These are phyloP conservation scores for Scheffersomyces illinoinensis DNA, from an alignment of 1,139 yeast genomes.

Conservation along the genomic window DNA sequence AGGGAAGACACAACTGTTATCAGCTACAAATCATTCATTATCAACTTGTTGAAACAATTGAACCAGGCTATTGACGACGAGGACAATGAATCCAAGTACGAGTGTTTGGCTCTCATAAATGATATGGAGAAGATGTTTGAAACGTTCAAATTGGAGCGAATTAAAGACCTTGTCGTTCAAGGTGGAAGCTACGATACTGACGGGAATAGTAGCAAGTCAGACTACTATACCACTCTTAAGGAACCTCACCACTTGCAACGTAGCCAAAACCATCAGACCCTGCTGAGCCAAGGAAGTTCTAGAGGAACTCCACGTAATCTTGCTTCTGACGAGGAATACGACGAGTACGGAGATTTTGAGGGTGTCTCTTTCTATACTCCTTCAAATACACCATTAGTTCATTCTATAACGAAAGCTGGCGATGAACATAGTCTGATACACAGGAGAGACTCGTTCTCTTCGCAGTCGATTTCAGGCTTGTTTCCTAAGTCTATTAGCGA, in stretches of 20 bases:
- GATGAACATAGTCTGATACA: constrained; percentile 4
- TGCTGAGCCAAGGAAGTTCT: not conserved
- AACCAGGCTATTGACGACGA: constrained; percentile 49
- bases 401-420: constrained; percentile 36
- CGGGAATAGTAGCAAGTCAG: not conserved
- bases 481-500: constrained; percentile 50
- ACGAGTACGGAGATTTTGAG: constrained; percentile 32
- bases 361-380: constrained; percentile 30
- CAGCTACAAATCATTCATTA: constrained; percentile 54
- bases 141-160: constrained; percentile 40
- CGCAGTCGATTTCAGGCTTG: constrained; percentile 27
- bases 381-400: constrained; percentile 36
- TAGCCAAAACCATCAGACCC: not conserved
- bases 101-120: constrained; percentile 58
- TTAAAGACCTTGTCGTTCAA: constrained; percentile 16
- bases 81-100: constrained; percentile 53
- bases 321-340: constrained; percentile 10
- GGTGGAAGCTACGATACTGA: constrained; percentile 1
- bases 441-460: constrained; percentile 30
- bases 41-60: constrained; percentile 51
- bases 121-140: constrained; percentile 68
- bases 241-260: not conserved
- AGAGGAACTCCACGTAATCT: not conserved
- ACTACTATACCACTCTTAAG: not conserved
- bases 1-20: constrained; percentile 31